Base-by-base conservation (phyloP, 352 stramenopile genomes). In the Phytophthora aleatoria region DNA sequence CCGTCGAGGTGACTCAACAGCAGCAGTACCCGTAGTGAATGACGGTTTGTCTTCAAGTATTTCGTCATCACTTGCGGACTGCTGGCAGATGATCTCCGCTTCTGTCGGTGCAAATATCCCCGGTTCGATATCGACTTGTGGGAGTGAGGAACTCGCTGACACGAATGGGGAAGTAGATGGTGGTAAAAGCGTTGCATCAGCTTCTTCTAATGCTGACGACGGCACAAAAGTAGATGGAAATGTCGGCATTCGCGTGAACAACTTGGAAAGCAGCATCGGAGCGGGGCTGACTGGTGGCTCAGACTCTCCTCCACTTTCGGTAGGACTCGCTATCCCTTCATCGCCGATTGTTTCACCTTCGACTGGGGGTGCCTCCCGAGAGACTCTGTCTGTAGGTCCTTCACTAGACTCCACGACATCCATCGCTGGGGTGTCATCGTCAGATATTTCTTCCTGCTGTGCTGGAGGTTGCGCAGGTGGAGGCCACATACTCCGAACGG, bases 211-310 rank as follows among this genome's bases (percentile, higher is more conserved):
- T 4, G 11, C 4, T 50, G 33, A 50, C 24, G 33, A 54, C 6
- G 30, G 43, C 27, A 26, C 13, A 16, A 30, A n/a, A 30, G n/a
- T 20, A 54, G 55, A 16, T 30, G 43, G 33, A 3, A 41, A 39
- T 12, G 39, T 20, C 10, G 44, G 38, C 13, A 57, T 53, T 28
- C 36, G 61, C 38, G 62, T 68, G 16, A 68, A 68, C 20, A 71
- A 35, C 27, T 67, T 71, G 12, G 57, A 67, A 41, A 70, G 16
- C 20, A 31, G 30, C 31, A 59, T 62, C n/a, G 55, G 49, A 15
- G 55, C 15, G 1, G 43, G 57, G 3, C n/a, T 43, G n/a, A 12
- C 42, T 26, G 42, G 20, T 30, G 16, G 5, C 10, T 11, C 28
- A 41, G 13, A 16, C 2, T 51, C 42, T 30, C 36, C 16, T 10